These are phyloP conservation scores for Kregervanrija pseudodelftensis DNA, from an alignment of 805 yeast species.

Conservation along the genomic window DNA sequence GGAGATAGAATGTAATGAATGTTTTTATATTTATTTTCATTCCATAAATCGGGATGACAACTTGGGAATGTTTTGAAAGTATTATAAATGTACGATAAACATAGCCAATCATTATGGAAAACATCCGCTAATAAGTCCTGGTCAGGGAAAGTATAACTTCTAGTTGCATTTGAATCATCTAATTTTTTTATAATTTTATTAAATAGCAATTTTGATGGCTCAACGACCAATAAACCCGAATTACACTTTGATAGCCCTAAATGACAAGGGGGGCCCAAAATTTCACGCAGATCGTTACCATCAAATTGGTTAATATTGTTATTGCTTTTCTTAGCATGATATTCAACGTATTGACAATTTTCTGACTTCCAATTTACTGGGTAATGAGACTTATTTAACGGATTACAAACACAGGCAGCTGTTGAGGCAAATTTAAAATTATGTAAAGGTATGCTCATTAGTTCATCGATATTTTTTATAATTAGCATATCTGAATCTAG, in stretches of 20 bases:
- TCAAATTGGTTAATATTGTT: slow-evolving; percentile 4
- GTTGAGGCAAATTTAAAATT: slow-evolving; percentile 44
- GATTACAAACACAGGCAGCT: slow-evolving; percentile 60
- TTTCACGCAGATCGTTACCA: slow-evolving; percentile 3
- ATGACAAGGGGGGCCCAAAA: slow-evolving; percentile 34
- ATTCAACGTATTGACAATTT: slow-evolving; percentile 37
- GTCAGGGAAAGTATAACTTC: slow-evolving; percentile 48
- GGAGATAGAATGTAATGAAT: slow-evolving; percentile 52
- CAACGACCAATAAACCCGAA: slow-evolving; percentile 50
- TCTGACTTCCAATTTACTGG: slow-evolving; percentile 45
- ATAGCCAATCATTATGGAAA: slow-evolving; percentile 42
- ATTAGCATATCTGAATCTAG: slow-evolving; percentile 58
- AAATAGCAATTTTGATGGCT: slow-evolving; percentile 33
- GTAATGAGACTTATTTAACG: slow-evolving; percentile 42
- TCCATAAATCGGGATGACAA: slow-evolving; percentile 42
- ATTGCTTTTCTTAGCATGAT: slow-evolving; percentile 16
- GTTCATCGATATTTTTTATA: slow-evolving; percentile 50
- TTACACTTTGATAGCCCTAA: slow-evolving; percentile 45
- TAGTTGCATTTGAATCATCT: slow-evolving; percentile 29
- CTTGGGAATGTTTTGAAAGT: slow-evolving; percentile 45
- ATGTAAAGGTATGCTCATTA: slow-evolving; percentile 39
- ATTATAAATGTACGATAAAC: slow-evolving; percentile 46
- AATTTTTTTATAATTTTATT: slow-evolving; percentile 36
- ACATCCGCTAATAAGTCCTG: slow-evolving; percentile 51
- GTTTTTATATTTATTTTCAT: slow-evolving; percentile 41